Evolutionary conservation across 306 rosid species (phyloP).

Genomic region (Lotus japonicus): DNA sequence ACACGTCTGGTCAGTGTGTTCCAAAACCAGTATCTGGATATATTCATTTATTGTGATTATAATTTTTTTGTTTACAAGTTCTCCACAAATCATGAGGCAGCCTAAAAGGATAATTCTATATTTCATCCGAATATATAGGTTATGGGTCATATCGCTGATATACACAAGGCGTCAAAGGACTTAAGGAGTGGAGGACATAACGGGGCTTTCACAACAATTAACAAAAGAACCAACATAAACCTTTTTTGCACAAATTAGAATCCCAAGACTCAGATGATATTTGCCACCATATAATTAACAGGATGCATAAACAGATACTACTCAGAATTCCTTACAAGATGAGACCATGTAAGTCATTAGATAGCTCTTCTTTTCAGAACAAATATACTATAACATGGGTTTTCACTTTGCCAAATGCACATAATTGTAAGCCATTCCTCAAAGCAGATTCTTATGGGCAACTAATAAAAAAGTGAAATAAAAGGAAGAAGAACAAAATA

Average conservation of each 20-base stretch:
- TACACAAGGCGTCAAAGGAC: not conserved
- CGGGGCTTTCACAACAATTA: not conserved
- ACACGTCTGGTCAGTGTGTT: not conserved
- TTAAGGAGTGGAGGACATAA: not conserved
- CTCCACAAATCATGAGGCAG: not conserved
- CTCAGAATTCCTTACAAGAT: not conserved
- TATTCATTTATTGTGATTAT: not conserved
- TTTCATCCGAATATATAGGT: not conserved
- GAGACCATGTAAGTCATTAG: not conserved
- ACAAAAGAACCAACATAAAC: not conserved
- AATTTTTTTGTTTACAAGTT: not conserved
- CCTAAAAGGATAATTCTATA: not conserved
- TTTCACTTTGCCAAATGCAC: not conserved
- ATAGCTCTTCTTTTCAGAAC: not conserved
- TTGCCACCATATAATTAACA: not conserved
- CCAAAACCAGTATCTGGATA: not conserved
- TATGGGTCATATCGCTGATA: not conserved
- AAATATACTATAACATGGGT: not conserved
- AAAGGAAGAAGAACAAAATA: not conserved
- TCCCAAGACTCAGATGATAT: not conserved
- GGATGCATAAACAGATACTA: not conserved
- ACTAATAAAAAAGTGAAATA: not conserved
- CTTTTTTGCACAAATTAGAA: not conserved
- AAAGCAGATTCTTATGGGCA: not conserved
- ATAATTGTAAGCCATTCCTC: not conserved